These are phyloP conservation scores for Colletotrichum sp. DNA, from an alignment of 2,329 filamentous ascomycete species.

Conservation along the genomic window DNA sequence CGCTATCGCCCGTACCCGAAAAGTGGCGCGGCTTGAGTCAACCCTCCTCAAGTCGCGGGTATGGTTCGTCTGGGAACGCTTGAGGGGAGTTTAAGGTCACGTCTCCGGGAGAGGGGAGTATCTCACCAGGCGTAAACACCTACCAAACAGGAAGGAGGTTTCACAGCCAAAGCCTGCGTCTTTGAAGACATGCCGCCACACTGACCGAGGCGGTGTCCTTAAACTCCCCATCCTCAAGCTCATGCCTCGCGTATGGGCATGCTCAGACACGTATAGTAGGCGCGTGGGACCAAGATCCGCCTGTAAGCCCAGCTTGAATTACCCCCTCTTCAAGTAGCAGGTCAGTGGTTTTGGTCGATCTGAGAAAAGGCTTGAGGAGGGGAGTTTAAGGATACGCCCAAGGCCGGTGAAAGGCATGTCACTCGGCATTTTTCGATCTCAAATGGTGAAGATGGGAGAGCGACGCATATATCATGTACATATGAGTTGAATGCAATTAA, in stretches of 20 bases:
- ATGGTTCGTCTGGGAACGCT: not conserved
- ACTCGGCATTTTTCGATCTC: not conserved
- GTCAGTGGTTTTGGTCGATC: not conserved
- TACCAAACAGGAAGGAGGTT: too few species aligned
- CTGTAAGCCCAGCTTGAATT: not conserved
- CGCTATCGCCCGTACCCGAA: not conserved
- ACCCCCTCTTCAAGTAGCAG: not conserved
- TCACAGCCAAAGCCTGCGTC: too few species aligned
- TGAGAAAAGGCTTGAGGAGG: not conserved
- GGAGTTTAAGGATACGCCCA: not conserved
- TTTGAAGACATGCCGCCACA: not conserved
- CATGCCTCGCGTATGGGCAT: not conserved
- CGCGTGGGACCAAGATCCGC: not conserved
- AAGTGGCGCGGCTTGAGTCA: not conserved
- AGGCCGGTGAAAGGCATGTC: not conserved
- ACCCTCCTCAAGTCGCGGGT: not conserved
- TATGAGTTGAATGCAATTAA: not conserved
- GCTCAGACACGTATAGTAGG: not conserved
- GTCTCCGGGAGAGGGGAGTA: not conserved
- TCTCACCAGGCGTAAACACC: not conserved
- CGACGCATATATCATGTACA: not conserved
- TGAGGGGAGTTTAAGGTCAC: not conserved
- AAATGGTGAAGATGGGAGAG: not conserved
- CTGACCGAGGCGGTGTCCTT: not conserved
- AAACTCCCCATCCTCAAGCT: not conserved